Conservation (phyloP, 2,329 filamentous ascomycete genomes). For the Plenodomus tracheiphilus region DNA sequence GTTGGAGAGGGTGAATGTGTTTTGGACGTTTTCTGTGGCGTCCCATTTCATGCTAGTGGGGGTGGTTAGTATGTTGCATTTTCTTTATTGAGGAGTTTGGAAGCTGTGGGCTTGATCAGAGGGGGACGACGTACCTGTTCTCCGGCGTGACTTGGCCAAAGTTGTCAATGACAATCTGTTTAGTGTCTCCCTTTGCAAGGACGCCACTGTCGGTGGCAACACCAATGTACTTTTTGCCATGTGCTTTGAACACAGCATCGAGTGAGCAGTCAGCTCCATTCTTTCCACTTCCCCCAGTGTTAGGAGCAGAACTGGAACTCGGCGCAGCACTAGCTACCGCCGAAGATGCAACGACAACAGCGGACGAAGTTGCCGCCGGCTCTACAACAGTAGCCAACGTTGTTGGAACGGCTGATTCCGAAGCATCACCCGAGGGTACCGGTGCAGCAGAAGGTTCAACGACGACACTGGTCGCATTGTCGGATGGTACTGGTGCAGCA, state of each 20-base stretch:
- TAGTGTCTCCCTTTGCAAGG: conserved; percentile 55
- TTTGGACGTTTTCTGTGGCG: conserved; percentile 53
- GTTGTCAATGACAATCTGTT: conserved; percentile 61
- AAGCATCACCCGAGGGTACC: conserved; percentile 9
- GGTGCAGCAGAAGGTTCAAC: conserved; percentile 6
- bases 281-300: conserved; percentile 15
- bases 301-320: conserved; percentile 9
- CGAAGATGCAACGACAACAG: conserved; percentile 1
- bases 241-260: conserved; percentile 60
- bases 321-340: neutral
- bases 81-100: too few species aligned
- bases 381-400: conserved; percentile 2
- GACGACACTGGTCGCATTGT: conserved; percentile 3
- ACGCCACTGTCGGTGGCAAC: conserved; percentile 59
- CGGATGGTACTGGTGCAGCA: conserved; percentile 11
- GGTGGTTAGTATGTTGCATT: conserved; percentile 1
- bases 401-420: conserved; percentile 6
- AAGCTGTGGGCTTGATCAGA: neutral
- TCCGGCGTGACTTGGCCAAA: conserved; percentile 69
- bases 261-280: conserved; percentile 42
- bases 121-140: conserved; percentile 48
- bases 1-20: conserved; percentile 59
- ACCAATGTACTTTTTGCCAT: conserved; percentile 69
- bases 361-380: conserved; percentile 1
- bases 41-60: conserved; percentile 67